These are phyloP conservation scores for Gardenia jasminoides DNA, from an alignment of 257 asterid genomes.

Conservation along the genomic window DNA sequence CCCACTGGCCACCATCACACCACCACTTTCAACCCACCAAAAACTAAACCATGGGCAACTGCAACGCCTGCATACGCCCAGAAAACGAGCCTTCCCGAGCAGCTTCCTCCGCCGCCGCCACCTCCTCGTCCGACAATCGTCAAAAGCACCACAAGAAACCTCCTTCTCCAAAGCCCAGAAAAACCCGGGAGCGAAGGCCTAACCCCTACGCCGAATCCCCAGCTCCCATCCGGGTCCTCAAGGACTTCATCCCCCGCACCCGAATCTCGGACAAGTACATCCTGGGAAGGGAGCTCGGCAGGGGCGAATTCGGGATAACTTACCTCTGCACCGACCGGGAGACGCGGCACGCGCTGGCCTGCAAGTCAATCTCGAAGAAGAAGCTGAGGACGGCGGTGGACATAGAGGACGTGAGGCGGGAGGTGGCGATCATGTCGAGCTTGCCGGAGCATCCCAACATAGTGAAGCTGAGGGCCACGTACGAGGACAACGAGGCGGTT, in stretches of 20 bases:
- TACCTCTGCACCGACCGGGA: constrained; percentile 90
- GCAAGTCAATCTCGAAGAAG: constrained; percentile 91
- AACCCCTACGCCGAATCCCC: constrained; percentile 66
- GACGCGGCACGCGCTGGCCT: constrained; percentile 74
- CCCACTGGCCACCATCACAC: constrained; percentile 10
- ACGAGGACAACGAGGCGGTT: constrained; percentile 90
- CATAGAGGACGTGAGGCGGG: constrained; percentile 87
- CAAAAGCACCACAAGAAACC: not conserved
- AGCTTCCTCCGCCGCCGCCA: constrained; percentile 3
- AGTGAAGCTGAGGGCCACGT: constrained; percentile 82
- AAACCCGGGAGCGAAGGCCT: constrained; percentile 46
- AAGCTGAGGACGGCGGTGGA: constrained; percentile 86
- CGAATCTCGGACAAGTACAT: constrained; percentile 74
- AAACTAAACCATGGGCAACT: constrained; percentile 62
- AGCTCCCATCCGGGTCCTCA: constrained; percentile 69
- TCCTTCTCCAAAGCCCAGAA: constrained; percentile 45
- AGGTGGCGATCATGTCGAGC: constrained; percentile 89
- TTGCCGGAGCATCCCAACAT: constrained; percentile 78
- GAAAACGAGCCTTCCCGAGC: constrained; percentile 30
- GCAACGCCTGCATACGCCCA: constrained; percentile 72
- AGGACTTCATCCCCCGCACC: constrained; percentile 52
- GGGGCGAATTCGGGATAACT: constrained; percentile 92
- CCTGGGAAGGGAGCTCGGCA: constrained; percentile 90
- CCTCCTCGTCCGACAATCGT: constrained; percentile 17
- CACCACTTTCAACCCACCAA: constrained; percentile 26